Conservation (phyloP, 495 filamentous ascomycete genomes). For the Cercophora scortea region DNA sequence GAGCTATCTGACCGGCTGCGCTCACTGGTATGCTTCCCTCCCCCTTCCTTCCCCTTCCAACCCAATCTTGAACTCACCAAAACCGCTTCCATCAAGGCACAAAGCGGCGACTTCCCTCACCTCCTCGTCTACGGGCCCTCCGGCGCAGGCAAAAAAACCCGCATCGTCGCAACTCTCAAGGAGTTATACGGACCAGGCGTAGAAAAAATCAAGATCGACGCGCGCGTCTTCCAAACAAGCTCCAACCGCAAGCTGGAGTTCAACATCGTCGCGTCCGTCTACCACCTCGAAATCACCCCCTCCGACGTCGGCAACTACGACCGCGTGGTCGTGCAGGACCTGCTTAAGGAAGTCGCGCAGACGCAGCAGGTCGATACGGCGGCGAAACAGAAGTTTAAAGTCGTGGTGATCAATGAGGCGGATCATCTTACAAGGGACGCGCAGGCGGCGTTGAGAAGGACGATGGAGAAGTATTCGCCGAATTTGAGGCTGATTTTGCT, state of each 20-base stretch:
- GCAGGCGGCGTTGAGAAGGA: constrained; percentile 87
- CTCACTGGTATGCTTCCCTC: constrained; percentile 54
- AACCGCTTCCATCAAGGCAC: constrained; percentile 58
- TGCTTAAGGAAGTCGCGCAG: constrained; percentile 96
- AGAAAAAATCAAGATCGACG: constrained; percentile 96
- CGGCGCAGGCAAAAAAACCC: constrained; percentile 94
- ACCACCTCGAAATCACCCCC: constrained; percentile 96
- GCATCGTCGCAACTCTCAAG: constrained; percentile 87
- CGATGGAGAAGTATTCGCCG: constrained; percentile 98
- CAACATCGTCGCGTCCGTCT: constrained; percentile 92
- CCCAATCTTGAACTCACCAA: no score
- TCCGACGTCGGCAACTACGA: constrained; percentile 97
- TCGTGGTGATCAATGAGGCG: constrained; percentile 99
- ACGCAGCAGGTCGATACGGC: constrained; percentile 92
- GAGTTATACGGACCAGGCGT: constrained; percentile 88
- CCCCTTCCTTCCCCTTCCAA: constrained; percentile 5
- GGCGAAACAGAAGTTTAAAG: constrained; percentile 90
- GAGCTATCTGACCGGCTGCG: constrained; percentile 82
- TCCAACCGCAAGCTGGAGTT: constrained; percentile 97
- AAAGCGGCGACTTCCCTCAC: constrained; percentile 95
- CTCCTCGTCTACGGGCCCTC: constrained; percentile 94
- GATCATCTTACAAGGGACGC: constrained; percentile 91
- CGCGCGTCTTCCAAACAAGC: constrained; percentile 89
- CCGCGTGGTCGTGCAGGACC: constrained; percentile 87
- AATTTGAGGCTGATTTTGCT: constrained; percentile 86